Evolutionary conservation across 352 stramenopile species (phyloP).

Genomic region (Globisporangium paroecandrum): DNA sequence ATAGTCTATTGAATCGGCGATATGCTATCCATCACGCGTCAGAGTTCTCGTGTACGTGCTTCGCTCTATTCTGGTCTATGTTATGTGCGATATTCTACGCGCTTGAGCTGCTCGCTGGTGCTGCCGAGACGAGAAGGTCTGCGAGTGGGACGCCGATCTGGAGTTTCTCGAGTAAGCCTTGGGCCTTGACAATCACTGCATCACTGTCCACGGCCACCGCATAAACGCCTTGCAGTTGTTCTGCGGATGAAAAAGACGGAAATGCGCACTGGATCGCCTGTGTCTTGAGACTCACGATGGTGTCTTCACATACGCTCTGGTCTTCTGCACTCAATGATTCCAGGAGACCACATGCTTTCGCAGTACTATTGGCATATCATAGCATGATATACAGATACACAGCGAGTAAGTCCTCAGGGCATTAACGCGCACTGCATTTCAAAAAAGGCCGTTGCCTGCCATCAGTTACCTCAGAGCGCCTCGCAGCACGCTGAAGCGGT

Average conservation of each 20-base stretch:
- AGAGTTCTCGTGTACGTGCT: background rate
- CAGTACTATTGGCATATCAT: constrained; percentile 5
- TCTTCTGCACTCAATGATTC: background rate
- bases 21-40: background rate
- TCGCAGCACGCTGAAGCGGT: constrained; percentile 44
- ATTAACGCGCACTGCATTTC: background rate
- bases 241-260: background rate
- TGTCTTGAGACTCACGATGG: constrained; percentile 3
- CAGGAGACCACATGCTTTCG: constrained; percentile 9
- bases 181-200: background rate
- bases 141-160: background rate
- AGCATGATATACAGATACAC: background rate
- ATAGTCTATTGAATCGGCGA: background rate
- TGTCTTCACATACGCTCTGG: background rate
- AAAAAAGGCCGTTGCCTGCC: background rate
- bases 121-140: background rate
- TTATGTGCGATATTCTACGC: background rate
- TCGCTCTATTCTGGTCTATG: background rate
- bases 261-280: constrained; percentile 15
- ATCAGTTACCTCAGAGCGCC: constrained; percentile 34
- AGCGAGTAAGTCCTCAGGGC: background rate
- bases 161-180: constrained; percentile 8
- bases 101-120: background rate
- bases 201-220: background rate
- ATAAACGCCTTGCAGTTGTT: background rate